Evolutionary conservation across 371 early-diverging fungal genomes (phyloP).

Genomic region (Mortierella polycephala): DNA sequence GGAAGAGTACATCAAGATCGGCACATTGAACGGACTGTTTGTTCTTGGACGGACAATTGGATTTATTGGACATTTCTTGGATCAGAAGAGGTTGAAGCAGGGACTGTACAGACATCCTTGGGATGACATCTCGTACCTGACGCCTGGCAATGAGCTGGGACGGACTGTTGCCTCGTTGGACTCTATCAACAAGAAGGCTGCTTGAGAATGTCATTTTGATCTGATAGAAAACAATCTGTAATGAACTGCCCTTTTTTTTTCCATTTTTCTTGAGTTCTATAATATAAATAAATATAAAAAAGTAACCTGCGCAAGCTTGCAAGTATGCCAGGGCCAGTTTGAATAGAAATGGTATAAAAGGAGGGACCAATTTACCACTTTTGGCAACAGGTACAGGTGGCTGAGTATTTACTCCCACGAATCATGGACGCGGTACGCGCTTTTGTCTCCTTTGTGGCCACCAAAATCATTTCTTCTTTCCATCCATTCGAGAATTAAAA

Average conservation of each 20-base stretch:
- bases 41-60: conserved; percentile 96
- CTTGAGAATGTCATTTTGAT: conserved; percentile 12
- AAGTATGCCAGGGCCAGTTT: too few relatives aligned
- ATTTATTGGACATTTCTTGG: conserved; percentile 96
- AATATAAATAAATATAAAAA: too few relatives aligned
- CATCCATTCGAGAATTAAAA: background rate
- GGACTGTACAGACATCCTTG: conserved; percentile 97
- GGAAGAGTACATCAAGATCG: conserved; percentile 96
- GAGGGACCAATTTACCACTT: too few relatives aligned
- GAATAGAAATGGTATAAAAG: too few relatives aligned
- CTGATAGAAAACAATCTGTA: too few relatives aligned
- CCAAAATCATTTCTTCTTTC: conserved; percentile 13
- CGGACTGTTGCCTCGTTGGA: conserved; percentile 57
- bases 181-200: conserved; percentile 53
- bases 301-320: too few relatives aligned
- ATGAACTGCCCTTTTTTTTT: too few relatives aligned
- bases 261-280: too few relatives aligned
- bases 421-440: too few relatives aligned
- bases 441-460: conserved; percentile 16
- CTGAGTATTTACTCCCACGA: too few relatives aligned
- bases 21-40: conserved; percentile 96
- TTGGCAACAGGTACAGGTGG: too few relatives aligned
- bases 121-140: conserved; percentile 97
- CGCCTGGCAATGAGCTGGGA: conserved; percentile 62
- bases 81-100: conserved; percentile 98